These are phyloP conservation scores for Colletotrichum endophyticum DNA, from an alignment of 2,329 filamentous ascomycete genomes.

Conservation along the genomic window DNA sequence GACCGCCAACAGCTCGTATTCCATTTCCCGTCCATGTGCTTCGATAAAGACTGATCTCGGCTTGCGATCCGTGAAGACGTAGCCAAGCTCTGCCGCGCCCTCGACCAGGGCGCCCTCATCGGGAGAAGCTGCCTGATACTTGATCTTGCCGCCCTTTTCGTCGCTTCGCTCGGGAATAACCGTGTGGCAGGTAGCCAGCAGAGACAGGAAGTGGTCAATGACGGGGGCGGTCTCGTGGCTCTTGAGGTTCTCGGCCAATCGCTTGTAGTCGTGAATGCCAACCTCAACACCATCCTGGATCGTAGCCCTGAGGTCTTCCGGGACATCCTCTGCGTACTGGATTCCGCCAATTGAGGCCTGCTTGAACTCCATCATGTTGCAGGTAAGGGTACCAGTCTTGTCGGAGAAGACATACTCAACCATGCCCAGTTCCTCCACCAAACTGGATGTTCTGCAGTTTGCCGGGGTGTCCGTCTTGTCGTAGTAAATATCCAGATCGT, in stretches of 20 bases:
- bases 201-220: constrained; percentile 82
- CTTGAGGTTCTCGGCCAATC: constrained; percentile 72
- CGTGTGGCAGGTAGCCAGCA: constrained; percentile 92
- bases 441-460: constrained; percentile 92
- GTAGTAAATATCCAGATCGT: constrained; percentile 97
- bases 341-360: constrained; percentile 93
- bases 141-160: constrained; percentile 80
- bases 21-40: constrained; percentile 71
- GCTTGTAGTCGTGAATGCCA: constrained; percentile 85
- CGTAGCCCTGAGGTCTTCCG: constrained; percentile 85
- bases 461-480: constrained; percentile 94
- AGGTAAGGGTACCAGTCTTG: constrained; percentile 97
- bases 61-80: constrained; percentile 89
- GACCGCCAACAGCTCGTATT: constrained; percentile 94
- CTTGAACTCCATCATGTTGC: constrained; percentile 98
- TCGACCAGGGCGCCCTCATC: constrained; percentile 97
- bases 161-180: constrained; percentile 92
- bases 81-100: constrained; percentile 84
- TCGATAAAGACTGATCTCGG: constrained; percentile 87
- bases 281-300: constrained; percentile 78
- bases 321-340: constrained; percentile 90
- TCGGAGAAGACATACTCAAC: constrained; percentile 99
- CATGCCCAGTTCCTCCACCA: constrained; percentile 97
- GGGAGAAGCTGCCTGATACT: constrained; percentile 96
- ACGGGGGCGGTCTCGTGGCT: constrained; percentile 55